Evolutionary conservation across 2,329 filamentous ascomycete genomes (phyloP).

Genomic region (Karstenula rhodostoma): DNA sequence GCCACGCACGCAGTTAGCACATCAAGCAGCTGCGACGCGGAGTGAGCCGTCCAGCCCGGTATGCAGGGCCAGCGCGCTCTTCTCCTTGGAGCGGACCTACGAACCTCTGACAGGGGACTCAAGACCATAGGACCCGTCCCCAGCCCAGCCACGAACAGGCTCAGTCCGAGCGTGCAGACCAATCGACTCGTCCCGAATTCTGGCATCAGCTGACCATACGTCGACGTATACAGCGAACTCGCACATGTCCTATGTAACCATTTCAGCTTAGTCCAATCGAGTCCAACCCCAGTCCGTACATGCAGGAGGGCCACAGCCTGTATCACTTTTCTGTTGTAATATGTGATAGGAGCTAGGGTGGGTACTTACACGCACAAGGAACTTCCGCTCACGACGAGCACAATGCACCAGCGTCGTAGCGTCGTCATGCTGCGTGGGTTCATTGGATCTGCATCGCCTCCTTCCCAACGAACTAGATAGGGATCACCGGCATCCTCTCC

Average conservation of each 20-base stretch:
- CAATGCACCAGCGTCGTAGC: slow-evolving; percentile 79
- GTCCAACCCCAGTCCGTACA: neutral
- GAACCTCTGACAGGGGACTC: slow-evolving; percentile 60
- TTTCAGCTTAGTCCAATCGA: slow-evolving; percentile 9
- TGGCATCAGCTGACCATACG: slow-evolving; percentile 76
- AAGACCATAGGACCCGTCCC: slow-evolving; percentile 65
- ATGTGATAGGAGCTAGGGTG: slow-evolving; percentile 7
- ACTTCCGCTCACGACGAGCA: slow-evolving; percentile 74
- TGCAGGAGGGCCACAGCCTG: slow-evolving; percentile 7
- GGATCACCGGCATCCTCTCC: slow-evolving; percentile 46
- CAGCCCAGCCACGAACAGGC: slow-evolving; percentile 82
- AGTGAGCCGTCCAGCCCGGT: neutral
- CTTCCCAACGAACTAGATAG: slow-evolving; percentile 79
- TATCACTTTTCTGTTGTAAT: slow-evolving; percentile 15
- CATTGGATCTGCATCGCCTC: slow-evolving; percentile 73
- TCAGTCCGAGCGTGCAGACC: slow-evolving; percentile 81
- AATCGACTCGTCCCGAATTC: slow-evolving; percentile 77
- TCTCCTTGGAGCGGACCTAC: slow-evolving; percentile 18
- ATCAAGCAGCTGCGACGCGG: neutral
- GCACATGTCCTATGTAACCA: slow-evolving; percentile 71
- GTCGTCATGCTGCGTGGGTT: slow-evolving; percentile 75
- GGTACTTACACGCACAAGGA: slow-evolving; percentile 83
- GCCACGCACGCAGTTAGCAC: slow-evolving; percentile 11
- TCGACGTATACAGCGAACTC: slow-evolving; percentile 88
- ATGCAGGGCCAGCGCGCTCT: slow-evolving; percentile 11